Evolutionary conservation across 352 stramenopile species (phyloP), one percentile per base, ranked within the genome.

Genomic region (Saprolegnia parasitica): DNA sequence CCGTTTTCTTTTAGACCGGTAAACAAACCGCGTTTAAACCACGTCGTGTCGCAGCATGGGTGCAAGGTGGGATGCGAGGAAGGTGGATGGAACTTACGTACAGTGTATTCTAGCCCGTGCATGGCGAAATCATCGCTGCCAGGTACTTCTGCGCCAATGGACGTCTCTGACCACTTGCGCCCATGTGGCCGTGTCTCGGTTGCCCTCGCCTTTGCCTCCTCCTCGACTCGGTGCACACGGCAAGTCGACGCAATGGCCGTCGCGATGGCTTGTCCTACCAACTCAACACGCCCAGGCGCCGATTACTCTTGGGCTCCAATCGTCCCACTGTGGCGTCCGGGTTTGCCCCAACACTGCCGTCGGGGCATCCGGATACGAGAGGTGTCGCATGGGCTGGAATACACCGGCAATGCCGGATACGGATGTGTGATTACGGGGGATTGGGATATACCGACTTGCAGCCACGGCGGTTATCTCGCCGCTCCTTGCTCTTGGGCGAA

Each of bases 381-480:
- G 42, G 11, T 49, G 42, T 49, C 42, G 42, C 42, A 49, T 49
- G 8, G 13, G 13, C 13, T n/a, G 42, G 42, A 49, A 49, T 49
- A 15, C 4, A n/a, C n/a, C n/a, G 11, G 42, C 42, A 49, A n/a
- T 49, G 8, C 42, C 42, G 42, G 42, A 49, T 49, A 49, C 11
- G 18, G 29, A 5, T 35, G 29, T 35, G 18, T 49, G 42, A 49
- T 49, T 49, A 49, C 42, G 42, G 42, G 42, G 42, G 42, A n/a
- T n/a, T 49, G 42, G 42, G 42, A 49, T 49, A 49, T 49, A 49
- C 42, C 42, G 42, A 49, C 42, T 49, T 49, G 42, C 18, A 49
- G 13, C 42, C 42, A 49, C 10, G 3, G 8, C 42, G 13, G 42
- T 49, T 49, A n/a, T 49, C 4, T 49, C n/a, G n/a, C n/a, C n/a